Conservation (phyloP, 2,329 filamentous ascomycete species). For the Diaporthe sp. region DNA sequence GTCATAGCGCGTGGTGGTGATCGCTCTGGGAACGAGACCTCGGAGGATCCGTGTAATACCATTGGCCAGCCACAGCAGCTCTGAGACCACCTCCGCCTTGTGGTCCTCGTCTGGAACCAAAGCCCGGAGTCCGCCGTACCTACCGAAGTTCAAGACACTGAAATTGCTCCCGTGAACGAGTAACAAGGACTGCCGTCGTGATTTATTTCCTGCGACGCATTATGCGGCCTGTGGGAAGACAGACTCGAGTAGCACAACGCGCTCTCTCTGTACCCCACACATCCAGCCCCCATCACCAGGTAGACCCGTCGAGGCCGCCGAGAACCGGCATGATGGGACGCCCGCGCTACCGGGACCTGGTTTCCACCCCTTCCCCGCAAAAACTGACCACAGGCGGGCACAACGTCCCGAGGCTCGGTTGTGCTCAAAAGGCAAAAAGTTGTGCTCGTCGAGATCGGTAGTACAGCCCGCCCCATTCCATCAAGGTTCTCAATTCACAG, state of each 20-base stretch:
- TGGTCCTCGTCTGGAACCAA: neutral
- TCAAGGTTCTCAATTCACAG: neutral
- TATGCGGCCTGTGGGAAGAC: neutral
- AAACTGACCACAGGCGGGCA: neutral
- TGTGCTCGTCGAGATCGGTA: neutral
- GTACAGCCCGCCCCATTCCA: neutral
- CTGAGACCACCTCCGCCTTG: neutral
- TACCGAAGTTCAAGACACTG: neutral
- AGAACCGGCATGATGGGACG: constrained; percentile 17
- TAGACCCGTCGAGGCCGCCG: neutral
- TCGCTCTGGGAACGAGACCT: neutral
- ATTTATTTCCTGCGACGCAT: neutral
- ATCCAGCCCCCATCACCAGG: neutral
- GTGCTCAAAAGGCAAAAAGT: neutral
- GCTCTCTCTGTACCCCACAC: neutral
- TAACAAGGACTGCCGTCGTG: neutral
- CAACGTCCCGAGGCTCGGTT: constrained; percentile 11
- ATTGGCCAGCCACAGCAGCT: constrained; percentile 8
- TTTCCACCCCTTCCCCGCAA: constrained; percentile 17
- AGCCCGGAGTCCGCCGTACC: no score
- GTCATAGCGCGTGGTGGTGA: no score
- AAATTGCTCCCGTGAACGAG: neutral
- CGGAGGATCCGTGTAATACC: constrained; percentile 2
- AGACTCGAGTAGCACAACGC: neutral
- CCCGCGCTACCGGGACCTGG: constrained; percentile 4